phyloP scores from a whole-genome alignment of 805 yeast genomes.

The Kodamaea laetipori region DNA sequence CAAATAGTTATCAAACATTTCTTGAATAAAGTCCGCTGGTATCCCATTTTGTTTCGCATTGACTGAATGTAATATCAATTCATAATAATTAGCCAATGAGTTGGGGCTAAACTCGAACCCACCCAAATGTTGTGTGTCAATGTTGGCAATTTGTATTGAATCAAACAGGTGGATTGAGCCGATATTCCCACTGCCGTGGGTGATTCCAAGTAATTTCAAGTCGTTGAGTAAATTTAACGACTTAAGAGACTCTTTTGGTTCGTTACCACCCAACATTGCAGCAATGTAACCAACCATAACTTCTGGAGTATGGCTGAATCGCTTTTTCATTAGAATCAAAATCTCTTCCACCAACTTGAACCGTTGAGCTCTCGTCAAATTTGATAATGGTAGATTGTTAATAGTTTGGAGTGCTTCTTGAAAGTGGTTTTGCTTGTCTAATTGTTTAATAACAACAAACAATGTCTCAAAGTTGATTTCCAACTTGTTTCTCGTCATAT shows the following conservation, averaged over 20 bases:
- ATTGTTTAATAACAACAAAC: constrained; percentile 30
- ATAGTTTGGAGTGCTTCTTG: constrained; percentile 39
- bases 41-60: constrained; percentile 10
- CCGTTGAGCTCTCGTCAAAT: constrained; percentile 21
- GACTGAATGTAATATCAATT: constrained; percentile 21
- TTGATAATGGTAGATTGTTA: constrained; percentile 31
- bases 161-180: constrained; percentile 17
- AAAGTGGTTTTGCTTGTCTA: constrained; percentile 29
- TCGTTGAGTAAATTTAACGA: constrained; percentile 28
- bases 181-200: constrained; percentile 25
- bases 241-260: constrained; percentile 7
- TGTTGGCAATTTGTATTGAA: constrained; percentile 30
- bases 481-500: constrained; percentile 31
- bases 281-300: constrained; percentile 40
- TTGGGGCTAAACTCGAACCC: constrained; percentile 24
- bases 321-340: constrained; percentile 30
- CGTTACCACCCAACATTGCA: constrained; percentile 25
- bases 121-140: constrained; percentile 27
- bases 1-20: constrained; percentile 27
- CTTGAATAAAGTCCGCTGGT: constrained; percentile 21
- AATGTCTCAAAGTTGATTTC: constrained; percentile 27
- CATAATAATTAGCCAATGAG: constrained; percentile 29
- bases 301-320: constrained; percentile 35
- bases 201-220: constrained; percentile 27
- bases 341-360: constrained; percentile 31